A percentile compares a stretch with the other conserved stretches of the same genome.
Conservation (phyloP, 2,329 filamentous ascomycete species). For the Gliomastix tumulicola region DNA sequence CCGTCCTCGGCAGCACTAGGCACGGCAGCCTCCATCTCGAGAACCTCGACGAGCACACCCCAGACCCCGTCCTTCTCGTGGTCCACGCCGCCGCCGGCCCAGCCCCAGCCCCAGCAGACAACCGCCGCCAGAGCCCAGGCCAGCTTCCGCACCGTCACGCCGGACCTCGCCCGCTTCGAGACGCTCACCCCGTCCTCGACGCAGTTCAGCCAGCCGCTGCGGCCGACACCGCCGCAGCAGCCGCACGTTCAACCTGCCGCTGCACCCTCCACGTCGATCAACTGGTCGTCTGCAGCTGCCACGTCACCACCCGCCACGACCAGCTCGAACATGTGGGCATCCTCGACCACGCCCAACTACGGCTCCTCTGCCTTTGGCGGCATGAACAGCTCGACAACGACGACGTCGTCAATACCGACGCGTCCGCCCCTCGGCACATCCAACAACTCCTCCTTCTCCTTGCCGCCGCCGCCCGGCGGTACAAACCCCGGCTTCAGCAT, state of each 20-base stretch:
- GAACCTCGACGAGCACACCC: conserved; percentile 26
- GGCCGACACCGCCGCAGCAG: conserved; percentile 23
- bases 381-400: conserved; percentile 31
- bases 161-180: conserved; percentile 48
- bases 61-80: conserved; percentile 53
- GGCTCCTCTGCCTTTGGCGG: conserved; percentile 18
- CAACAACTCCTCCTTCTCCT: conserved; percentile 43
- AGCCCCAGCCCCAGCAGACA: conserved; percentile 25
- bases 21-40: conserved; percentile 24
- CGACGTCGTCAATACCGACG: no score
- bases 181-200: conserved; percentile 51
- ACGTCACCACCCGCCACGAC: conserved; percentile 17
- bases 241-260: conserved; percentile 2
- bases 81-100: conserved; percentile 46
- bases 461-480: conserved; percentile 45
- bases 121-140: no score
- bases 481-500: conserved; percentile 36
- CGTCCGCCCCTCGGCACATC: conserved; percentile 11
- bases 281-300: conserved; percentile 40
- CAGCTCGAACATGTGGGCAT: conserved; percentile 47
- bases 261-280: conserved; percentile 22
- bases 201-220: conserved; percentile 56
- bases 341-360: conserved; percentile 24
- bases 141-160: conserved; percentile 50
- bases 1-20: not conserved